A percentile compares a stretch with the other conserved stretches of the same genome.
phyloP scores from a whole-genome alignment of 2,329 filamentous ascomycete species.

The Fusarium staphyleae region DNA sequence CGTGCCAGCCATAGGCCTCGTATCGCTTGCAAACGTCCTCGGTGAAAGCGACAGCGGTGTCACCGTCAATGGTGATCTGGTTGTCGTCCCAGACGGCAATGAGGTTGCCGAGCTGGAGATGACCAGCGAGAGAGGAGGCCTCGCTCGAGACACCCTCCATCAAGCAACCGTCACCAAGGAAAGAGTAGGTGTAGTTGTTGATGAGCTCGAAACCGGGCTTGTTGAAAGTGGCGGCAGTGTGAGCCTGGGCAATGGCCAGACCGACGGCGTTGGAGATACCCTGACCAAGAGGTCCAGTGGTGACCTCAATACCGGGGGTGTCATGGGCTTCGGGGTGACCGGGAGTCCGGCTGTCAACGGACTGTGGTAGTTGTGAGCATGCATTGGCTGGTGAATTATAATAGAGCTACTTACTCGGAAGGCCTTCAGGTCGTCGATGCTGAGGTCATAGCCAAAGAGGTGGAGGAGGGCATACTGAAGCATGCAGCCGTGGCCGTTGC shows the following conservation, averaged over 20 bases:
- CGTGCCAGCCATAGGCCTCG: slow-evolving; percentile 97
- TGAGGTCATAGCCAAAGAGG: slow-evolving; percentile 88
- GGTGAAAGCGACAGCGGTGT: slow-evolving; percentile 95
- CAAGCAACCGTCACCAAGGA: slow-evolving; percentile 97
- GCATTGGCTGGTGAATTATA: neutral
- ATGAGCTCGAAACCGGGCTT: slow-evolving; percentile 90
- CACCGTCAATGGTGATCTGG: slow-evolving; percentile 93
- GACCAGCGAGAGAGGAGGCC: slow-evolving; percentile 89
- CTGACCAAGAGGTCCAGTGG: slow-evolving; percentile 96
- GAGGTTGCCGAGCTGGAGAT: slow-evolving; percentile 97
- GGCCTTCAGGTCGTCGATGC: slow-evolving; percentile 89
- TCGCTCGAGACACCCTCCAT: slow-evolving; percentile 98
- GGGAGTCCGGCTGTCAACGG: slow-evolving; percentile 78
- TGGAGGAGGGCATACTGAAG: slow-evolving; percentile 98
- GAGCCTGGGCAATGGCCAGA: slow-evolving; percentile 94
- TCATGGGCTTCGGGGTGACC: slow-evolving; percentile 97
- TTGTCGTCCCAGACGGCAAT: slow-evolving; percentile 99
- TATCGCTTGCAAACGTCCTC: slow-evolving; percentile 96
- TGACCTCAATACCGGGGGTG: slow-evolving; percentile 96
- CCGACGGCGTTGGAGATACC: slow-evolving; percentile 97
- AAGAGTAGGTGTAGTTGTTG: slow-evolving; percentile 96
- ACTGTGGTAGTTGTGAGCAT: slow-evolving; percentile 44
- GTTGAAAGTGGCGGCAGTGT: slow-evolving; percentile 93
- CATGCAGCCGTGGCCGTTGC: slow-evolving; percentile 99
- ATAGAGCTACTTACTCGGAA: slow-evolving; percentile 80